Evolutionary conservation across 148 eudicot genomes (phyloP).

Genomic region (Camellia sinensis): DNA sequence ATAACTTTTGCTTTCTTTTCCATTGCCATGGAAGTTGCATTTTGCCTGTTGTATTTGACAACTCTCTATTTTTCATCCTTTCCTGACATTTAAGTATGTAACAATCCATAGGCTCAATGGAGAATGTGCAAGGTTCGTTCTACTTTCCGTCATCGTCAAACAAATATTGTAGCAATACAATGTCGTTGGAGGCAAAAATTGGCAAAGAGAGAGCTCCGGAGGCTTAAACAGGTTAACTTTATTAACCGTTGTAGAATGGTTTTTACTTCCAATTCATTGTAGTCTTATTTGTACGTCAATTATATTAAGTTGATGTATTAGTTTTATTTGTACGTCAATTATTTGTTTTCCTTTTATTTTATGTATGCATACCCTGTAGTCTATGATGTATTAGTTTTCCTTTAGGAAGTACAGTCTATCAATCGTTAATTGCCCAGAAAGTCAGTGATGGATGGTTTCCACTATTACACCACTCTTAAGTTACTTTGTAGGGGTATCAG

Average conservation of each 20-base stretch:
- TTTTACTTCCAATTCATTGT: not conserved
- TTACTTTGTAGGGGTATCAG: not conserved
- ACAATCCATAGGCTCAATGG: slow-evolving; percentile 67
- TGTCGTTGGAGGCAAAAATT: slow-evolving; percentile 82
- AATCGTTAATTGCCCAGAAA: not conserved
- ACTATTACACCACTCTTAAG: not conserved
- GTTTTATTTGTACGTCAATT: not conserved
- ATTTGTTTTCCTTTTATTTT: not conserved
- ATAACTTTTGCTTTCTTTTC: not conserved
- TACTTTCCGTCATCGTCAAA: slow-evolving; percentile 56
- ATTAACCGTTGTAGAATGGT: not conserved
- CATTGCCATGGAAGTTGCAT: not conserved
- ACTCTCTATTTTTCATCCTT: slow-evolving; percentile 1
- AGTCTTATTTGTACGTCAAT: not conserved
- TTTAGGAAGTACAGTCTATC: not conserved
- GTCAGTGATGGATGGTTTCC: not conserved
- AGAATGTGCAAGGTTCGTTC: slow-evolving; percentile 65
- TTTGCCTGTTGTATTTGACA: not conserved
- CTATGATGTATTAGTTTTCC: not conserved
- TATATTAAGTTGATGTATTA: not conserved
- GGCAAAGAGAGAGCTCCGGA: slow-evolving; percentile 69
- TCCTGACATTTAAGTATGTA: not conserved
- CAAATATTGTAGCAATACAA: slow-evolving; percentile 72
- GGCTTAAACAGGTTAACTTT: slow-evolving; percentile 67
- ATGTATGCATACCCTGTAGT: not conserved